Conservation (phyloP, 2,329 filamentous ascomycete species). For the Juglanconis oblonga region DNA sequence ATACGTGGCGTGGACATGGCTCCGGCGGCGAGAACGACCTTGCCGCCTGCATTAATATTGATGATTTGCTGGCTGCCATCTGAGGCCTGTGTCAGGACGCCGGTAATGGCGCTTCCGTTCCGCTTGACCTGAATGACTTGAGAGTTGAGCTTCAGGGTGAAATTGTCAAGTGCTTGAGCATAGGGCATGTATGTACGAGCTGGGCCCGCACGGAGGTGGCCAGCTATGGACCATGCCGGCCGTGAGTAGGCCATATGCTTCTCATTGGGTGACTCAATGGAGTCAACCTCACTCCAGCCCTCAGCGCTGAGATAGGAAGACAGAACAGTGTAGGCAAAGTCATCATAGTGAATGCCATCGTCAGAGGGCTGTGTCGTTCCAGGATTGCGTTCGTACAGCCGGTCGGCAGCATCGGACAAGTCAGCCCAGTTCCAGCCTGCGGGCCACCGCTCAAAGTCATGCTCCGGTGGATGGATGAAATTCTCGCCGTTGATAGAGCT, state of each 20-base stretch:
- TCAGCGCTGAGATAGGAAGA: constrained; percentile 15
- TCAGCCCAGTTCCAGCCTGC: constrained; percentile 28
- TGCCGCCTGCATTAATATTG: constrained; percentile 21
- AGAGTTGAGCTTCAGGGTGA: constrained; percentile 23
- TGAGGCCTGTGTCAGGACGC: constrained; percentile 21
- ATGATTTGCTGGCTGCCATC: constrained; percentile 21
- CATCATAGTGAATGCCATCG: constrained; percentile 23
- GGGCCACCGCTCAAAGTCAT: constrained; percentile 31
- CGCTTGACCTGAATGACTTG: constrained; percentile 23
- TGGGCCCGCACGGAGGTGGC: constrained; percentile 21
- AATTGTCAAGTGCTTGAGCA: constrained; percentile 22
- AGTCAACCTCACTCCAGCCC: constrained; percentile 20
- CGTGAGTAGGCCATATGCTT: constrained; percentile 19
- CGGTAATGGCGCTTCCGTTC: constrained; percentile 21
- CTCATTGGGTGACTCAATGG: constrained; percentile 18
- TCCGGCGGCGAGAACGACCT: constrained; percentile 23
- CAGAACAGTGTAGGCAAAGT: constrained; percentile 14
- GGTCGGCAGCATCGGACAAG: constrained; percentile 24
- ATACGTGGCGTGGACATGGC: constrained; percentile 21
- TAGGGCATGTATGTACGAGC: constrained; percentile 23
- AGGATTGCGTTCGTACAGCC: constrained; percentile 27
- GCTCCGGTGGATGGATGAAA: constrained; percentile 30
- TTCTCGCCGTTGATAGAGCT: constrained; percentile 32
- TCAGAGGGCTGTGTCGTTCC: constrained; percentile 25
- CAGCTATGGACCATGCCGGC: constrained; percentile 19